Conservation (phyloP, 208 protist genomes). For the Giardia duodenalis region DNA sequence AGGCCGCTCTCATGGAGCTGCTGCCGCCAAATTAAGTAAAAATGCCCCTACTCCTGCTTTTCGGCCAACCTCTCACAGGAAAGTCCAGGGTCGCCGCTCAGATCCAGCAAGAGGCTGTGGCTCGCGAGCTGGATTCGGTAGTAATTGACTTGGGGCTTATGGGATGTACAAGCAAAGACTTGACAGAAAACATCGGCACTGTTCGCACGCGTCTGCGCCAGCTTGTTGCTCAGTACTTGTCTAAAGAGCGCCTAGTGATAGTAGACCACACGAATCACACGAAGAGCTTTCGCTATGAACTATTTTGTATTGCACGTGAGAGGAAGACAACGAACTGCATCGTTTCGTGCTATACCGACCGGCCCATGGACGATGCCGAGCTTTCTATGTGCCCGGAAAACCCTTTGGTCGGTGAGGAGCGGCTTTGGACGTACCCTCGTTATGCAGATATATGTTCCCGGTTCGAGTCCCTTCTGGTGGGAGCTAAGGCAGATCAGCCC, state of each 20-base stretch:
- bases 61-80: neutral
- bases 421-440: neutral
- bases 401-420: neutral
- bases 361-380: neutral
- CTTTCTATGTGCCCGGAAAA: neutral
- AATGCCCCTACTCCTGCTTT: constrained; percentile 21
- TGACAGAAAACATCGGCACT: neutral
- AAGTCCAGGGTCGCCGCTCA: neutral
- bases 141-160: neutral
- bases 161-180: neutral
- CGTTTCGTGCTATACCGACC: neutral
- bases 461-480: neutral
- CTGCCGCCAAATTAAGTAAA: neutral
- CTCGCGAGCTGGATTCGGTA: too few species aligned
- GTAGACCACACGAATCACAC: constrained; percentile 10
- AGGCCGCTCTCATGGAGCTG: neutral
- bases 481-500: neutral
- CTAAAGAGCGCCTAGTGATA: neutral
- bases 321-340: neutral
- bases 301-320: constrained; percentile 10
- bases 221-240: neutral
- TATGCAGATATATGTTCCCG: neutral
- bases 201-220: neutral
- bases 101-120: neutral
- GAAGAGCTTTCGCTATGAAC: constrained; percentile 25